Evolutionary conservation across 1,284 basidiomycete species (phyloP), one percentile per base, ranked within the genome.

Genomic region (Fomitopsis palustris): DNA sequence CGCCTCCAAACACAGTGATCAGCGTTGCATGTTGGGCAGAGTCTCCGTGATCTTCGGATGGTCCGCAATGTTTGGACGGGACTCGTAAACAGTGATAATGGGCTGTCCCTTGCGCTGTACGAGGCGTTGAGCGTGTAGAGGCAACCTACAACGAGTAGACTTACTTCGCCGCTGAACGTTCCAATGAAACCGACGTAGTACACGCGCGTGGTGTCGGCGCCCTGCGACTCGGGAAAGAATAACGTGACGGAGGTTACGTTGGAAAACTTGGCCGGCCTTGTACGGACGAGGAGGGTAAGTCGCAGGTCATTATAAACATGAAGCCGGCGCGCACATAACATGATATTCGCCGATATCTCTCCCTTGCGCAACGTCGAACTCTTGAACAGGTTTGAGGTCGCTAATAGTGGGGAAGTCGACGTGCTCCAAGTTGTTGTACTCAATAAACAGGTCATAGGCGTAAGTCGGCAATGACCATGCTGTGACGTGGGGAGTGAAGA

Each of bases 121-220:
- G 31, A 57, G 16, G 10, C 25, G 21, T 31, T 60, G 6, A 60
- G 55, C 29, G 29, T 14, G n/a, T 33, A 21, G 25, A 23, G 25
- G 21, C 23, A 12, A n/a, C 35, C 27, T 25, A 12, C 53, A 16
- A 3, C 19, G 19, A 16, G n/a, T 16, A 21, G 8, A 60, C 71
- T 37, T 68, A 90, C 91, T 78, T 90, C 84, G n/a, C 49, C 49
- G 57, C 81, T 83, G 85, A 89, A 93, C 54, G 83, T 79, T 2
- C 92, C 92, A n/a, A 91, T 74, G 69, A 93, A 88, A 9, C 91
- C 90, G 33, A 93, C 67, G 64, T 91, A 93, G 67, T 89, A 92
- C 9, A 93, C 75, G 19, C 82, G 78, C 2, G 81, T 83, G 0
- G 79, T 82, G n/a, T 90, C 84, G 3, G 85, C 87, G 14, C 90